Evolutionary conservation across 129 eudicot genomes (phyloP), one percentile per base, ranked within the genome.

Genomic region (Lactuca saligna): DNA sequence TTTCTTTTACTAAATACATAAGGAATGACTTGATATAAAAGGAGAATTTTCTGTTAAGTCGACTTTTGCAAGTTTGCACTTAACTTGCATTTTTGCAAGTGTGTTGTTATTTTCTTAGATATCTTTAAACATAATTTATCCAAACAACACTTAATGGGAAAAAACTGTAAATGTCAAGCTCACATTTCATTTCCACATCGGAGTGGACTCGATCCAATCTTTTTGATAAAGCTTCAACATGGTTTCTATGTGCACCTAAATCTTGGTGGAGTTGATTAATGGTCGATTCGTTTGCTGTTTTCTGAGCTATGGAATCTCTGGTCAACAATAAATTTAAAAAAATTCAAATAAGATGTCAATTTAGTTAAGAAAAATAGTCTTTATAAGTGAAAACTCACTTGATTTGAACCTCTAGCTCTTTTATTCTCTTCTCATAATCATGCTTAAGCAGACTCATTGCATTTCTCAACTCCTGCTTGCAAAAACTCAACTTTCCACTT

Each of bases 241-340:
- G 90, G 76, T 82, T 84, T 55, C 71, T 75, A 51, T 79, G 86
- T 14, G 79, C 60, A 56, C 80, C 70, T 77, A 88, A 64, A 50
- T 85, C 90, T 80, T 82, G 82, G 53, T 78, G 82, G 58, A 88
- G 90, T 66, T 84, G 87, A 77, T 54, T 68, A 48, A 84, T 82
- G 35, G 82, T 80, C 44, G 79, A 67, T 72, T 82, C 90, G 56
- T 80, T 81, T 17, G 73, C 77, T n/a, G 71, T 63, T 79, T 80
- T 80, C 54, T 80, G 86, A 69, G 66, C 68, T 68, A 72, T 59
- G 38, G 56, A 74, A 48, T 70, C 78, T 74, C 90, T 82, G 81
- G 33, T 57, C 50, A 14, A 49, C 48, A 57, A 42, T 68, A 61
- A 46, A 13, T 48, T 60, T 59, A 4, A n/a, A 35, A 46, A 46